Evolutionary conservation across 352 stramenopile genomes (phyloP), one percentile per base, ranked within the genome.

Genomic region (Paralagenidium karlingii): DNA sequence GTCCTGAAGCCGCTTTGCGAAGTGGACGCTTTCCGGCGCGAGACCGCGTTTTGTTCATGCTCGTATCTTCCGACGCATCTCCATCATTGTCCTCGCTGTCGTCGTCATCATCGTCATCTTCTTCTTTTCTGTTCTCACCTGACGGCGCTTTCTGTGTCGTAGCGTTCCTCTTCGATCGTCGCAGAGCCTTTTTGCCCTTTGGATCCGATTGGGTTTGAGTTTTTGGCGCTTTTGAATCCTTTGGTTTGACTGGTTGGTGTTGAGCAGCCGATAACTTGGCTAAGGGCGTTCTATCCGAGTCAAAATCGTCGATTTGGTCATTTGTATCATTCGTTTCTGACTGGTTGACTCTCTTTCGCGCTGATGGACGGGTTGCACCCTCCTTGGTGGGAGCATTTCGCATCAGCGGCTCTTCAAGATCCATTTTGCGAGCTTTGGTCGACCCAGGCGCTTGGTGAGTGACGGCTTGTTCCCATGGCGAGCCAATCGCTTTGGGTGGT

Each of bases 61-160:
- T 3, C 19, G 3, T 3, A 20, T 36, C 30, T 8, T 36, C 30
- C 7, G 30, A 49, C 3, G 45, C 34, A 8, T 45, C 50, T 34
- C 31, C 51, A 13, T 7, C 18, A 9, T 55, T 52, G 0, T 60
- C 47, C 0, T 55, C 47, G 2, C 43, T 51, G 11, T 42, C 37
- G 13, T 49, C 60, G 42, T 80, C 66, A 13, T 12, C 41, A 30
- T 77, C 58, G 21, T 66, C 40, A 19, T 78, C 62, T 9, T 47
- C 42, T 10, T 16, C 46, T 6, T 61, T 41, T 0, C 24, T 24
- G n/a, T 52, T 49, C 2, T 48, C 45, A 12, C 59, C 47, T 8
- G 25, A 9, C 28, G 37, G 26, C 8, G n/a, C n/a, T 25, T 50
- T 53, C n/a, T 34, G 13, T n/a, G n/a, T n/a, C n/a, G n/a, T n/a